These are phyloP conservation scores for Taiozyma sp. DNA, from an alignment of 1,139 yeast species.

Conservation along the genomic window DNA sequence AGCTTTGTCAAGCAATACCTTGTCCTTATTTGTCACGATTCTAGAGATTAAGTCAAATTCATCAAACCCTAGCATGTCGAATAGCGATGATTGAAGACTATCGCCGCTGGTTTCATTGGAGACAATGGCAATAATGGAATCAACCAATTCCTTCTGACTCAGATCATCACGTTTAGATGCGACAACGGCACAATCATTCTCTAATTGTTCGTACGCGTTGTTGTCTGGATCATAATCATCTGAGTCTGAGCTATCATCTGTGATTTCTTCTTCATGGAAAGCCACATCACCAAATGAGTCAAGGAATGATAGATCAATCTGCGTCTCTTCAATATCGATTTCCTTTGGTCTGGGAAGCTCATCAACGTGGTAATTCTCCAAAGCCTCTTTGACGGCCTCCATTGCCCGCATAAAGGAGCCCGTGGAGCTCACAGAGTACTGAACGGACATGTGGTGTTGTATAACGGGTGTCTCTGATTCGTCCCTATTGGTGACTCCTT, in stretches of 20 bases:
- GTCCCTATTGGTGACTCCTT: not conserved
- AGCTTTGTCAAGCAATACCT: slow-evolving; percentile 24
- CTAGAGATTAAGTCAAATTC: slow-evolving; percentile 74
- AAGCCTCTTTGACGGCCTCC: slow-evolving; percentile 54
- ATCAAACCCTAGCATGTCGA: slow-evolving; percentile 82
- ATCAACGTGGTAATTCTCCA: slow-evolving; percentile 31
- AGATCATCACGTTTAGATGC: slow-evolving; percentile 19
- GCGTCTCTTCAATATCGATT: slow-evolving; percentile 23
- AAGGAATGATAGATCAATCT: slow-evolving; percentile 25
- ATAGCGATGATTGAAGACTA: slow-evolving; percentile 38
- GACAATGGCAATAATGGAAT: slow-evolving; percentile 25
- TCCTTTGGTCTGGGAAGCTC: slow-evolving; percentile 20
- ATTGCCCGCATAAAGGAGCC: slow-evolving; percentile 77
- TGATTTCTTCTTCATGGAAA: slow-evolving; percentile 25
- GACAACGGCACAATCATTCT: slow-evolving; percentile 17
- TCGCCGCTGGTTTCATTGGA: slow-evolving; percentile 25
- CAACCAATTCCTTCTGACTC: slow-evolving; percentile 16
- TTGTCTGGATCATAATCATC: slow-evolving; percentile 9
- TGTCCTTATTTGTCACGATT: slow-evolving; percentile 49
- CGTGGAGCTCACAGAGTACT: slow-evolving; percentile 57
- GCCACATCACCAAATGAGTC: slow-evolving; percentile 33
- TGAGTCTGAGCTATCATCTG: slow-evolving; percentile 17
- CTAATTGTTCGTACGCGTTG: slow-evolving; percentile 9
- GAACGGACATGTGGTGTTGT: slow-evolving; percentile 26
- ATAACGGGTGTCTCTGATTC: not conserved